A percentile compares a stretch with the other conserved stretches of the same genome.
Conservation (phyloP, 1,139 yeast genomes). For the Suhomyces bolitotheri region DNA sequence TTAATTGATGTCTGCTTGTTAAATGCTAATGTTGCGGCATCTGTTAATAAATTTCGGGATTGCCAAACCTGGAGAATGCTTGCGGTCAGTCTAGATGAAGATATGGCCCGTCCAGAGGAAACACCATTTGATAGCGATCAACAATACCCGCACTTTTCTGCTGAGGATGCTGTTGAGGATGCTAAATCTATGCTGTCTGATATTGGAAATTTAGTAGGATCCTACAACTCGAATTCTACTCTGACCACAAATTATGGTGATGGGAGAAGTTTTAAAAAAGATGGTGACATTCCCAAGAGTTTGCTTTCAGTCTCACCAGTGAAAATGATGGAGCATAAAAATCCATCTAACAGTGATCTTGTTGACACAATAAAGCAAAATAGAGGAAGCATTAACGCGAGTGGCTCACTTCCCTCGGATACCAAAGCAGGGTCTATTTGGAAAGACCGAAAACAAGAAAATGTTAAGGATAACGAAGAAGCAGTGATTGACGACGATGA, state of each 20-base stretch:
- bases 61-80: conserved; percentile 73
- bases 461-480: conserved; percentile 25
- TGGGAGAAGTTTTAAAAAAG: conserved; percentile 6
- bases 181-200: conserved; percentile 41
- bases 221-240: conserved; percentile 47
- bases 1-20: conserved; percentile 55
- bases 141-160: neutral
- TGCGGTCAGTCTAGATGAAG: conserved; percentile 54
- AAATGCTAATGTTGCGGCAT: conserved; percentile 61
- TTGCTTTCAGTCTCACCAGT: conserved; percentile 5
- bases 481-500: conserved; percentile 27
- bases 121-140: neutral
- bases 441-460: neutral
- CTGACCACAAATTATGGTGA: conserved; percentile 45
- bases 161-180: conserved; percentile 18
- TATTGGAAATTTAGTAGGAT: conserved; percentile 44
- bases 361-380: conserved; percentile 27
- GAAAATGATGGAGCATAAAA: conserved; percentile 11
- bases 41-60: conserved; percentile 54
- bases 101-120: conserved; percentile 14
- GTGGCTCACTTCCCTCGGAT: conserved; percentile 20
- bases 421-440: conserved; percentile 17
- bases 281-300: conserved; percentile 7
- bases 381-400: conserved; percentile 25
- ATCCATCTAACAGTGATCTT: conserved; percentile 24